Evolutionary conservation across 805 yeast genomes (phyloP).

Genomic region (Pichia ethanolica): DNA sequence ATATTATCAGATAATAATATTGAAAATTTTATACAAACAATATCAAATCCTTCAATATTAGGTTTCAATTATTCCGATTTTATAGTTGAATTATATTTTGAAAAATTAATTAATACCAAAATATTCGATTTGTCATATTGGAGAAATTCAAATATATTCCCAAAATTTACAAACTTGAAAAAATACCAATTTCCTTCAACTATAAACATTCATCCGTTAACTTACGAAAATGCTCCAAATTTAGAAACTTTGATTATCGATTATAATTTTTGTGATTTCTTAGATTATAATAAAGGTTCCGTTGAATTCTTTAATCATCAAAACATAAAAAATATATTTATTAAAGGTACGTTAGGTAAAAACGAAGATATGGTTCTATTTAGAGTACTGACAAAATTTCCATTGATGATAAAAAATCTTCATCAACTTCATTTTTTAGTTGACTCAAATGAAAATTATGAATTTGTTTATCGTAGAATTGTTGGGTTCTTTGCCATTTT

Average conservation of each 20-base stretch:
- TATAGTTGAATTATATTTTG: constrained; percentile 20
- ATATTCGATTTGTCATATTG: constrained; percentile 18
- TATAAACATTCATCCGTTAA: constrained; percentile 18
- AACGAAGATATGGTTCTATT: constrained; percentile 30
- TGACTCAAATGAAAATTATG: constrained; percentile 17
- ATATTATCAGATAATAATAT: constrained; percentile 7
- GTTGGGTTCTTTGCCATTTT: constrained; percentile 30
- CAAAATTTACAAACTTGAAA: constrained; percentile 14
- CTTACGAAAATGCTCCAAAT: constrained; percentile 21
- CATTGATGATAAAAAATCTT: constrained; percentile 20
- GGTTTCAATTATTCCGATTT: constrained; percentile 20
- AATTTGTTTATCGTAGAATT: constrained; percentile 25
- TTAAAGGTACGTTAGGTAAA: constrained; percentile 24
- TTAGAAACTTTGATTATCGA: constrained; percentile 21
- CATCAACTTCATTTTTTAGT: constrained; percentile 22
- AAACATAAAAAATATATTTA: constrained; percentile 15
- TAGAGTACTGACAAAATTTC: constrained; percentile 22
- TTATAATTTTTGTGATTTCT: constrained; percentile 22
- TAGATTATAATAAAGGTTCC: constrained; percentile 19
- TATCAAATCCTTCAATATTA: constrained; percentile 13
- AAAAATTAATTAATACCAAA: constrained; percentile 11
- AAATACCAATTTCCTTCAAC: constrained; percentile 19
- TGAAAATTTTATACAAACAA: constrained; percentile 13
- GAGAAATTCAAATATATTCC: constrained; percentile 12
- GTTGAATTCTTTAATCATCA: constrained; percentile 20